phyloP scores from a whole-genome alignment of 768 basidiomycete species.

The Leccinellum rugosiceps region DNA sequence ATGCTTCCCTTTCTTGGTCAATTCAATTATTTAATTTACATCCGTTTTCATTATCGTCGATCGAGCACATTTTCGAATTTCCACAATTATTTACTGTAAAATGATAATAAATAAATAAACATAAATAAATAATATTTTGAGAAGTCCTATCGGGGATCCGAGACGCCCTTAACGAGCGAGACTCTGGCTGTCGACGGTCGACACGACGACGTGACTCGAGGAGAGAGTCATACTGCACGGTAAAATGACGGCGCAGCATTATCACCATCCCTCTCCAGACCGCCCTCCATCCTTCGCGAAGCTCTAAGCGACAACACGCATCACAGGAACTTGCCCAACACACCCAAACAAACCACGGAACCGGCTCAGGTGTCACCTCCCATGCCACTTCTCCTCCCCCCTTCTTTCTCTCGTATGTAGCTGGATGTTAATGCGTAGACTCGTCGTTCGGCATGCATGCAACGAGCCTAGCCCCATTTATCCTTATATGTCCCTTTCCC shows the following conservation, averaged over 20 bases:
- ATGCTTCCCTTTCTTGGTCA: conserved; percentile 10
- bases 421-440: no score
- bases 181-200: neutral
- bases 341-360: conserved; percentile 23
- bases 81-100: conserved; percentile 4
- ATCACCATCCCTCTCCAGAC: conserved; percentile 6
- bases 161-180: neutral
- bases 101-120: conserved; percentile 1
- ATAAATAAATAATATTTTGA: conserved; percentile 5
- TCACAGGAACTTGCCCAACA: conserved; percentile 27
- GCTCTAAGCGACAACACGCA: conserved; percentile 4
- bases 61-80: conserved; percentile 27
- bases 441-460: neutral
- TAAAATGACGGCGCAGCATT: conserved; percentile 25
- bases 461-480: conserved; percentile 12
- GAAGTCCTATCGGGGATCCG: conserved; percentile 2
- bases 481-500: conserved; percentile 8
- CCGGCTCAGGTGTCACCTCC: conserved; percentile 11
- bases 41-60: conserved; percentile 33
- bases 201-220: conserved; percentile 9
- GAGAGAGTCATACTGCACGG: conserved; percentile 1
- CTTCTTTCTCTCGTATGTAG: neutral
- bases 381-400: neutral
- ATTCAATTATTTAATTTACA: conserved; percentile 35
- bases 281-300: conserved; percentile 13